phyloP scores from a whole-genome alignment of 2,329 filamentous ascomycete genomes.

The Cladophialophora bantiana region DNA sequence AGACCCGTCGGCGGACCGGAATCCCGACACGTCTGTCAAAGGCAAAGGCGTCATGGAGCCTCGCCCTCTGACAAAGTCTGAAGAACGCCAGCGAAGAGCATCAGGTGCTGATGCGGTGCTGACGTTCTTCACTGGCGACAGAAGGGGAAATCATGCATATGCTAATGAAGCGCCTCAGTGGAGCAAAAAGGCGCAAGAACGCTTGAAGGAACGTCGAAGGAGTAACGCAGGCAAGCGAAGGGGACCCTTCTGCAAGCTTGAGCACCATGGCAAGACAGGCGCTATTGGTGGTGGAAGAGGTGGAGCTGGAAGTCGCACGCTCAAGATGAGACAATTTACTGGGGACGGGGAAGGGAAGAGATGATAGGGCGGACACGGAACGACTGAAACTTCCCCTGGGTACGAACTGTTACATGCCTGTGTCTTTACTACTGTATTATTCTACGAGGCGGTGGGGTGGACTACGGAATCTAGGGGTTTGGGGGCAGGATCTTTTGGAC shows the following conservation, averaged over 20 bases:
- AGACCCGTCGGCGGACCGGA: conserved; percentile 3
- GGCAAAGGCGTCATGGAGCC: conserved; percentile 18
- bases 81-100: conserved; percentile 32
- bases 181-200: conserved; percentile 33
- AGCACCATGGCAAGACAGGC: conserved; percentile 21
- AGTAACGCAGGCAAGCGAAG: conserved; percentile 17
- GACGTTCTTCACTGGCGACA: conserved; percentile 35
- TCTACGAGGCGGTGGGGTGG: neutral
- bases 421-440: neutral
- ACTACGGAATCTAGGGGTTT: neutral
- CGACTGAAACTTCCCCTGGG: neutral
- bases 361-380: conserved; percentile 7
- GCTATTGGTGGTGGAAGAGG: conserved; percentile 31
- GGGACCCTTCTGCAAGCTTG: conserved; percentile 31
- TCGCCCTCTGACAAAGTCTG: neutral
- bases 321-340: conserved; percentile 26
- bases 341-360: conserved; percentile 7
- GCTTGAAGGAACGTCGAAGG: conserved; percentile 18
- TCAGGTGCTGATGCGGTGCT: conserved; percentile 34
- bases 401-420: neutral
- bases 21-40: conserved; percentile 9
- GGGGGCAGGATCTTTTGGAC: neutral
- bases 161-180: conserved; percentile 30
- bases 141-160: conserved; percentile 29
- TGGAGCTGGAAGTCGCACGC: conserved; percentile 28